Evolutionary conservation across 2,329 filamentous ascomycete genomes (phyloP), one percentile per base, ranked within the genome.

Genomic region (Cladorrhinum sp.): DNA sequence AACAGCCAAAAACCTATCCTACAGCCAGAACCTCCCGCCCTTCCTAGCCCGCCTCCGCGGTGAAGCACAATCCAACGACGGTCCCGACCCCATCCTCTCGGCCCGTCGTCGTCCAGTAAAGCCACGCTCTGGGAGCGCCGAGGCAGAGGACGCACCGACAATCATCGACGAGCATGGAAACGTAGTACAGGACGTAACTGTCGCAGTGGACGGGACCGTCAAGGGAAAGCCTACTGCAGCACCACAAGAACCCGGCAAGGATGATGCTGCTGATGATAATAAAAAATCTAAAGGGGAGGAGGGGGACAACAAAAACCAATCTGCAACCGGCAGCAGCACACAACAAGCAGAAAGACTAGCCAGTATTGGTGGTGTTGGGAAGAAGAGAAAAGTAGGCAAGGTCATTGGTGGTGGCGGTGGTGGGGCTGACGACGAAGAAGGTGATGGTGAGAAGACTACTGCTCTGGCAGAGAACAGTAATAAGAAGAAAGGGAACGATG

Each of bases 131-230:
- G 84, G 78, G 61, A 86, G 88, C 66, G 87, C 87, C 45, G 86
- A 92, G 62, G 89, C 88, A 12, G 90, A 93, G 66, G 90, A 93
- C 72, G 87, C 81, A 54, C 91, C 91, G 0, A 80, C 91, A 0
- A 85, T 91, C 55, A 85, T 95, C 3, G 84, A 93, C 66, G 90
- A 92, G 70, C 79, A 83, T 3, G 89, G 85, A 54, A 88, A 91
- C 58, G 81, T 87, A 27, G 81, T 88, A 27, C 51, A 57, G 25
- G 53, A 57, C 22, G 63, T 74, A 1, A 64, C 60, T 18, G 71
- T 82, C 3, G 75, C 74, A 56, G 71, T 72, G 50, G 78, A 82
- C 62, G 80, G 79, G 7, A 70, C 63, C 3, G 74, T 79, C n/a
- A 75, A 70, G n/a, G 67, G 64, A 27, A 71, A 62, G 38, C 32